Evolutionary conservation across 2,329 filamentous ascomycete species (phyloP), one percentile per base, ranked within the genome.

Genomic region (Hypoxylon rubiginosum): DNA sequence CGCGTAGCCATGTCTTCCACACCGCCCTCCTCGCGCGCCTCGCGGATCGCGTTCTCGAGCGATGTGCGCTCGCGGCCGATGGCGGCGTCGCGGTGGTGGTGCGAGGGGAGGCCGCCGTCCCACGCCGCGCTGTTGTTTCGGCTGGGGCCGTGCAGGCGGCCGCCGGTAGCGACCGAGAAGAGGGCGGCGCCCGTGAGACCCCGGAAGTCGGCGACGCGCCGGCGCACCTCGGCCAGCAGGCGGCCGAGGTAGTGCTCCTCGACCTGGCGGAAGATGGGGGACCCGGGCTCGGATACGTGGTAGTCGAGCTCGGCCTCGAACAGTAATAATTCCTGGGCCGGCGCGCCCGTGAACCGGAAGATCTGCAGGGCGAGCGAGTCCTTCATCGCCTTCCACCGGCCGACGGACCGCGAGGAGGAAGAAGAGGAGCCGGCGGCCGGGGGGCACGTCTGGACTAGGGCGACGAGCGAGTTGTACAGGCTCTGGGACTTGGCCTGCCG

Each of bases 1-100:
- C 92, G 89, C 48, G 90, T 91, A 0, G 92, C 89, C 77, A 97
- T 88, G 63, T 93, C 90, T 46, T 85, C 84, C 39, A 92, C 74
- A 34, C 84, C 83, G 46, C 81, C 82, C 52, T 88, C 85, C 53
- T 87, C 85, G 46, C 84, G 82, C 8, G 79, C 77, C 58, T 84
- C 82, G 9, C 80, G 81, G 64, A 73, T 72, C 4, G 73, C 72
- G 19, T 72, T 74, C 61, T 82, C 79, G 34, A 72, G 56, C 26
- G 70, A 45, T 46, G 71, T 66, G 60, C 64, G 64, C 57, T 71
- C 64, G 52, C 77, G 60, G 39, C 72, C 70, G 6, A 60, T n/a
- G n/a, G n/a, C 48, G 19, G 69, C 69, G 61, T 78, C 74, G 41
- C 75, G 69, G 17, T 64, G 69, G 26, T 72, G 69, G 36, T 81